Evolutionary conservation across 1,284 basidiomycete species (phyloP).

Genomic region (Thecaphora frezii): DNA sequence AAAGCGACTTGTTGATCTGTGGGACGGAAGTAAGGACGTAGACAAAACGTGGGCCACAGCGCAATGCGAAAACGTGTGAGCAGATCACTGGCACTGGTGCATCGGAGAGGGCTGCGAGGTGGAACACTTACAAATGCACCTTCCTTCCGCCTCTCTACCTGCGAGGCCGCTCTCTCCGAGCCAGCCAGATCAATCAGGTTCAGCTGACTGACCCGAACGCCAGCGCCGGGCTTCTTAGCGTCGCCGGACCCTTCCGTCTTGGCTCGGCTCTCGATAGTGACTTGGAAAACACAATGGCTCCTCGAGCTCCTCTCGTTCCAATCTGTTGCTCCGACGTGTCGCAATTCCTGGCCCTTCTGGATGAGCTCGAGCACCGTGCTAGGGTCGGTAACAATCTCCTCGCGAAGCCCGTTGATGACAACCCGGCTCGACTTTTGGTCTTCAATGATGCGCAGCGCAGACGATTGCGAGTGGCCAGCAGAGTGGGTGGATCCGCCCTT

Average conservation of each 20-base stretch:
- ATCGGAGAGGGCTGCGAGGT: no score
- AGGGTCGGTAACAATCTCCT: conserved; percentile 64
- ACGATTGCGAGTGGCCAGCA: conserved; percentile 9
- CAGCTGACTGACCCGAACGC: conserved; percentile 58
- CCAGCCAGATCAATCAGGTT: conserved; percentile 67
- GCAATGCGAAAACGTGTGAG: neutral
- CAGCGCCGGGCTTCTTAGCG: conserved; percentile 10
- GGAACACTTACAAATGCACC: conserved; percentile 50
- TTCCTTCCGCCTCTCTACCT: conserved; percentile 64
- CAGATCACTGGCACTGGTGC: neutral
- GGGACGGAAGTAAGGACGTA: neutral
- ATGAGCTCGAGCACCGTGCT: conserved; percentile 68
- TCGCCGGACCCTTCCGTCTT: conserved; percentile 1
- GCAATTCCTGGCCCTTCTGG: conserved; percentile 78
- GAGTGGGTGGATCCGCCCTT: conserved; percentile 26
- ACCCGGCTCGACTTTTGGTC: conserved; percentile 60
- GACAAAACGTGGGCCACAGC: neutral
- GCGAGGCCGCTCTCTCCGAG: conserved; percentile 64
- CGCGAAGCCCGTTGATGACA: conserved; percentile 62
- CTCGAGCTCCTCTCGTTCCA: conserved; percentile 94
- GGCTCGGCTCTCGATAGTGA: conserved; percentile 59
- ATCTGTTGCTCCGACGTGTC: conserved; percentile 90
- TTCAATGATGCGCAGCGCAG: conserved; percentile 52
- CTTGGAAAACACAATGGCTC: conserved; percentile 75
- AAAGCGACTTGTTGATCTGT: conserved; percentile 57